Percentiles rank a stretch among this genome's conserved stretches.
Evolutionary conservation across 371 early-diverging fungal species (phyloP).

Genomic region (Capniomyces stellatus): DNA sequence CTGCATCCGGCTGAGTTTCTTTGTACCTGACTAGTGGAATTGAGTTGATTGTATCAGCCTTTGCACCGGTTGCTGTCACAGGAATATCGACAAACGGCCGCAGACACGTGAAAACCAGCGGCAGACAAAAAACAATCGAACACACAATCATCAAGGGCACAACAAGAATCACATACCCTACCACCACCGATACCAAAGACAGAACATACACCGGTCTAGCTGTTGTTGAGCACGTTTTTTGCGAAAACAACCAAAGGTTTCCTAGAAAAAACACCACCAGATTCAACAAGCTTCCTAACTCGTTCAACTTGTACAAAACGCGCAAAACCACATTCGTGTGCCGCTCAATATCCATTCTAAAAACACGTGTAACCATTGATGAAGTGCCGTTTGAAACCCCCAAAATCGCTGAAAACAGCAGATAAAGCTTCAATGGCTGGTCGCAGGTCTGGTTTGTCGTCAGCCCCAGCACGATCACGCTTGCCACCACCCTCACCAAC

Average conservation of each 20-base stretch:
- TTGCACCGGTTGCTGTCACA: constrained; percentile 15
- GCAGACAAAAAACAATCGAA: constrained; percentile 41
- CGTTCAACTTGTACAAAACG: constrained; percentile 13
- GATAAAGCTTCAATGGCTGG: background rate
- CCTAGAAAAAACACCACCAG: constrained; percentile 50
- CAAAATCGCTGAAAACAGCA: background rate
- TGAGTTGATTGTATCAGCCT: constrained; percentile 12
- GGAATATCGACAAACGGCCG: constrained; percentile 10
- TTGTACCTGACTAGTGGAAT: constrained; percentile 16
- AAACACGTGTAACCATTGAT: background rate
- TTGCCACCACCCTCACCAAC: background rate
- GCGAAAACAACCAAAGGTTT: constrained; percentile 45
- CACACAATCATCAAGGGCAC: constrained; percentile 41
- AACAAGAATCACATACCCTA: constrained; percentile 45
- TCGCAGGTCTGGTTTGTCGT: background rate
- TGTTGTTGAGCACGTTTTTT: constrained; percentile 27
- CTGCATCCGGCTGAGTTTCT: background rate
- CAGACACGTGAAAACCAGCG: constrained; percentile 29
- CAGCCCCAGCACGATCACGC: background rate
- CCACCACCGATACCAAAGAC: constrained; percentile 34
- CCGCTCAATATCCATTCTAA: background rate
- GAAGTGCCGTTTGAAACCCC: background rate
- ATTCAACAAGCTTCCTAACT: constrained; percentile 32
- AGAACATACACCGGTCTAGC: constrained; percentile 39
- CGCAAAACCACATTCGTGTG: background rate